Base-by-base conservation (phyloP, 1,284 basidiomycete genomes). In the Phaffia rhodozyma region DNA sequence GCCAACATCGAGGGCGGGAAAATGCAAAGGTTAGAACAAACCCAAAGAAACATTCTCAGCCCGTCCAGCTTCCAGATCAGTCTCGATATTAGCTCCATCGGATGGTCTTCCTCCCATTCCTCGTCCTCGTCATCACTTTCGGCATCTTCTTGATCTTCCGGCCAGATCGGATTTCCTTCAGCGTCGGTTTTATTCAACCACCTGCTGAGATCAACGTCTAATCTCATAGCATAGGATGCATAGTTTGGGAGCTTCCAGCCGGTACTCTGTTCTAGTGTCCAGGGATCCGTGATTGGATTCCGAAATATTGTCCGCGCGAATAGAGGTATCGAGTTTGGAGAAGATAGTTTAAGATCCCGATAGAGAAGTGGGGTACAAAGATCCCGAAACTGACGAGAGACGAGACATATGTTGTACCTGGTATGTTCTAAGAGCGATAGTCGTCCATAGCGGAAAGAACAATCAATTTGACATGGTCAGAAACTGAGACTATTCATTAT, bases 341-440 rank as follows among this genome's bases (percentile, higher is more conserved):
- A 70, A 67, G 73, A 72, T 2, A 74, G 68, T 63, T 75, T 70
- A 16, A 73, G 70, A 62, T 77, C 75, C 48, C 73, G 69, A 49
- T 63, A 63, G 38, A 43, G 38, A 2, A 43, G 13, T 43, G 38
- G 38, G 16, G 38, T 43, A 11, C 38, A 43, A 16, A 43, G 38
- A 43, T 43, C 38, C 13, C 38, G 5, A 43, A 43, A 43, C 16
- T 43, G 38, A 43, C 38, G 38, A 43, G 38, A 43, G 38, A 43
- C 38, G 2, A 43, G 38, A 43, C 38, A 43, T 43, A 43, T 43
- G 13, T 43, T 43, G 38, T 43, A 43, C 38, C 38, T 43, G 38
- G 38, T 43, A 43, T 43, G 38, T 43, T 43, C 38, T 43, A 16
- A 43, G 38, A 43, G 13, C 16, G 13, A 43, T 11, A 11, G 2